Percentiles rank a stretch among this genome's conserved stretches.
These are phyloP conservation scores for Beauveria sp. DNA, from an alignment of 2,329 filamentous ascomycete species.

Conservation along the genomic window DNA sequence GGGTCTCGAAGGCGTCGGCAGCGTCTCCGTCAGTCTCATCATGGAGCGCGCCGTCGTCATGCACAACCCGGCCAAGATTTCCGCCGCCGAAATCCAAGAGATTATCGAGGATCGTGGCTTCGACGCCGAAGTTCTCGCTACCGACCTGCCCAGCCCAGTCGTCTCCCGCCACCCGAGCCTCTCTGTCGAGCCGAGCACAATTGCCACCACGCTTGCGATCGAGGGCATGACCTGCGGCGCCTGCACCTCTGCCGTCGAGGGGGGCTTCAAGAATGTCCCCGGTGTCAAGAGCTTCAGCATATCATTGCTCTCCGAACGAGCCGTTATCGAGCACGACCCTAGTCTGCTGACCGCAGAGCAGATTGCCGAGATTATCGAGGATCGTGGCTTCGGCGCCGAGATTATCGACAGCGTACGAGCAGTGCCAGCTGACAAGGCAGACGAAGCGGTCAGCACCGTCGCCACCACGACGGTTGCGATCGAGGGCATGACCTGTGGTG, in stretches of 20 bases:
- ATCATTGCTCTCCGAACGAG: conserved; percentile 74
- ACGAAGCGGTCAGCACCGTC: conserved; percentile 29
- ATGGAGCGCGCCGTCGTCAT: conserved; percentile 94
- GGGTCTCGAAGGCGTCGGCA: conserved; percentile 70
- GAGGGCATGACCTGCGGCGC: conserved; percentile 90
- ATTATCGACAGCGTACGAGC: conserved; percentile 56
- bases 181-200: conserved; percentile 31
- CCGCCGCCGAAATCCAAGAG: conserved; percentile 69
- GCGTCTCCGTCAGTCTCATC: conserved; percentile 84
- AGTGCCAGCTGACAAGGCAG: conserved; percentile 19
- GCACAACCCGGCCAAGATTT: conserved; percentile 70
- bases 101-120: conserved; percentile 90
- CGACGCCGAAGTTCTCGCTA: conserved; percentile 80
- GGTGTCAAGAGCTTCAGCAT: conserved; percentile 74
- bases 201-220: conserved; percentile 69
- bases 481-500: conserved; percentile 95
- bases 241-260: conserved; percentile 78
- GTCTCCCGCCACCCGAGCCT: conserved; percentile 30
- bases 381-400: conserved; percentile 72
- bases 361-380: conserved; percentile 55
- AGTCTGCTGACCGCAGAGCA: conserved; percentile 41
- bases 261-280: conserved; percentile 65
- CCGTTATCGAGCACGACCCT: conserved; percentile 75
- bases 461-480: conserved; percentile 80
- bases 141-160: conserved; percentile 58